Evolutionary conservation across 2,329 filamentous ascomycete species (phyloP).

Genomic region (Fusarium albosuccineum): DNA sequence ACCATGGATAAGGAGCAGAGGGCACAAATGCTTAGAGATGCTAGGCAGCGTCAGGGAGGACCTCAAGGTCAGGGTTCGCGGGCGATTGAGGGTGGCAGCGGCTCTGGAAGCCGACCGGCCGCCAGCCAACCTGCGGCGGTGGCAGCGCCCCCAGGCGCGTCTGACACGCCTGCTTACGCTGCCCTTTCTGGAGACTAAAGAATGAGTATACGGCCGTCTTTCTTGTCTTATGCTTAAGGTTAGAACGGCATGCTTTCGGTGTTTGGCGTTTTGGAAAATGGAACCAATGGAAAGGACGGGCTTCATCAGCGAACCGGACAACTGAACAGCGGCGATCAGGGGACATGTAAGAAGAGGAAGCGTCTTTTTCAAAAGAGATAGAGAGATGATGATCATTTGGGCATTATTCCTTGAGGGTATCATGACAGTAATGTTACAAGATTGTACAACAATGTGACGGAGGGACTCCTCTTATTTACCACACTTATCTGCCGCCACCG

Average conservation of each 20-base stretch:
- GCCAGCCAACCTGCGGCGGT: constrained; percentile 57
- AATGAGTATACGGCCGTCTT: constrained; percentile 41
- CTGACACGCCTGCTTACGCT: constrained; percentile 81
- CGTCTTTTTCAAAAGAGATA: constrained; percentile 25
- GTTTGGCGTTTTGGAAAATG: constrained; percentile 41
- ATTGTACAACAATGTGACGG: constrained; percentile 44
- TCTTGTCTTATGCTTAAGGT: constrained; percentile 8
- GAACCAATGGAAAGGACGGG: constrained; percentile 19
- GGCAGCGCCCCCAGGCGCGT: constrained; percentile 83
- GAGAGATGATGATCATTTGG: constrained; percentile 36
- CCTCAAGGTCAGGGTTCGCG: constrained; percentile 30
- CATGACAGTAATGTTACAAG: constrained; percentile 50
- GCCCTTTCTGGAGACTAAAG: constrained; percentile 84
- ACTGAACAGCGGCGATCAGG: constrained; percentile 22
- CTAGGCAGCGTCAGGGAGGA: constrained; percentile 55
- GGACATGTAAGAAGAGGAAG: constrained; percentile 26
- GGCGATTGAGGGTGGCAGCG: constrained; percentile 49
- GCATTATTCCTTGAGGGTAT: constrained; percentile 49
- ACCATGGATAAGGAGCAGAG: constrained; percentile 91
- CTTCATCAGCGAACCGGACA: constrained; percentile 39
- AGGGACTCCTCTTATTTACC: constrained; percentile 44
- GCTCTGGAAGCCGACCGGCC: constrained; percentile 42
- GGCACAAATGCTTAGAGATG: constrained; percentile 83
- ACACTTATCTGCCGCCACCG: constrained; percentile 45
- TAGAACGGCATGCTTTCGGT: constrained; percentile 43